Percentiles rank a stretch among this genome's conserved stretches.
Conservation (phyloP, 108 stramenopile genomes). For the Stephanodiscus triporus region DNA sequence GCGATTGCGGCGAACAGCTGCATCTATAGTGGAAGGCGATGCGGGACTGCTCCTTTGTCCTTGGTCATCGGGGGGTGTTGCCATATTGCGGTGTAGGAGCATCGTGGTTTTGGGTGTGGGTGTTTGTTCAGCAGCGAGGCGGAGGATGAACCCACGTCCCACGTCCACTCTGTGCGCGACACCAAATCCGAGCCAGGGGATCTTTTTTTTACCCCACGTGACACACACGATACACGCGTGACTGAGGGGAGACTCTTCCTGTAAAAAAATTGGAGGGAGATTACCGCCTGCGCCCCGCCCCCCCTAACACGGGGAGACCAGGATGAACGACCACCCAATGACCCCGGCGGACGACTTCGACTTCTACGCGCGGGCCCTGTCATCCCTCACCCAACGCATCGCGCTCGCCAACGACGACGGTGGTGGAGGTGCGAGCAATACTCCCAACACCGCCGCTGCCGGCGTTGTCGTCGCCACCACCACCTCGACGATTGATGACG, state of each 20-base stretch:
- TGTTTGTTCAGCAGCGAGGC: no score
- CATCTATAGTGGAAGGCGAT: neutral
- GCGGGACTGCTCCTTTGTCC: neutral
- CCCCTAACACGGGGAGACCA: neutral
- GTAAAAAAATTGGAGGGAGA: no score
- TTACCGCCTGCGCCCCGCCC: no score
- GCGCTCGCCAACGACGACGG: neutral
- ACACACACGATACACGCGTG: no score
- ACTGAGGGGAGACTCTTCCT: no score
- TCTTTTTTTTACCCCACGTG: no score
- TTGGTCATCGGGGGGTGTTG: neutral
- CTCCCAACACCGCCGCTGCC: neutral
- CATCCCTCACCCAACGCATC: constrained; percentile 20
- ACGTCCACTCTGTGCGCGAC: no score
- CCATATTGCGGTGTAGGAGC: neutral
- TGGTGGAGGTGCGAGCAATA: neutral
- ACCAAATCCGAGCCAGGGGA: no score
- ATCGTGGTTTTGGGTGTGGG: no score
- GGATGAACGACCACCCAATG: neutral
- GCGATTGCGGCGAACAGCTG: neutral
- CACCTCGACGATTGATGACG: neutral
- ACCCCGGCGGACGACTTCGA: constrained; percentile 19
- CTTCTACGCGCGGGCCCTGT: constrained; percentile 13
- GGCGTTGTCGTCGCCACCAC: neutral
- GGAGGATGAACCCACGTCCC: no score